Conservation (phyloP, 2,329 filamentous ascomycete species). For the Fusarium proliferatum region DNA sequence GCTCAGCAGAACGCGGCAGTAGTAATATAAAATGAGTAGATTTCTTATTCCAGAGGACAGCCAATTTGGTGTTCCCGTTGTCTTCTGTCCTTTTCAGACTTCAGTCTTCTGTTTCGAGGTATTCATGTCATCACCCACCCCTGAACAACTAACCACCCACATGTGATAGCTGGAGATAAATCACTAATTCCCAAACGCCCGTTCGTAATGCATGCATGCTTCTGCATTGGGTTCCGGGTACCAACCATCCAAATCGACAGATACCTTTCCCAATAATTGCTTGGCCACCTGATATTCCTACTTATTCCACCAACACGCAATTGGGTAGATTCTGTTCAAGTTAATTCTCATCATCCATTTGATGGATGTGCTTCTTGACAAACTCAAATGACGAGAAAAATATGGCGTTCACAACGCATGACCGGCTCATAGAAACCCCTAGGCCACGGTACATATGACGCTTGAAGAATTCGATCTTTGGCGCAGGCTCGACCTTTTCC, state of each 20-base stretch:
- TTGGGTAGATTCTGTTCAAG: constrained; percentile 1
- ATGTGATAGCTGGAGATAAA: constrained; percentile 13
- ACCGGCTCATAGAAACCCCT: constrained; percentile 84
- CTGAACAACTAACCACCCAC: not conserved
- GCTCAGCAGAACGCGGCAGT: not conserved
- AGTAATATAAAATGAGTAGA: not conserved
- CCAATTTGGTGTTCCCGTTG: not conserved
- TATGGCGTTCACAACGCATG: constrained; percentile 85
- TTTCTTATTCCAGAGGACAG: not conserved
- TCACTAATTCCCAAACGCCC: constrained; percentile 39
- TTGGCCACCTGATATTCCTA: not conserved
- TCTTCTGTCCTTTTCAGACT: not conserved
- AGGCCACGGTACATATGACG: constrained; percentile 84
- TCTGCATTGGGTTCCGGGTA: constrained; percentile 25
- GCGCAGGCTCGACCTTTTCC: constrained; percentile 71
- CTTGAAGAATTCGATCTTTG: constrained; percentile 82
- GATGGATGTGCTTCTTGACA: constrained; percentile 75
- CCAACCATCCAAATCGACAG: constrained; percentile 20
- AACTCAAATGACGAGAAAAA: constrained; percentile 92
- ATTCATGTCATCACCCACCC: constrained; percentile 1
- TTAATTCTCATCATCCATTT: constrained; percentile 58
- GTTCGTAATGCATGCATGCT: constrained; percentile 42
- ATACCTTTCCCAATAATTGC: constrained; percentile 5
- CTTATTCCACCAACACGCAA: not conserved
- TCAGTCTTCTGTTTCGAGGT: constrained; percentile 4